These are phyloP conservation scores for Cladosporium phlei DNA, from an alignment of 2,329 filamentous ascomycete genomes.

Conservation along the genomic window DNA sequence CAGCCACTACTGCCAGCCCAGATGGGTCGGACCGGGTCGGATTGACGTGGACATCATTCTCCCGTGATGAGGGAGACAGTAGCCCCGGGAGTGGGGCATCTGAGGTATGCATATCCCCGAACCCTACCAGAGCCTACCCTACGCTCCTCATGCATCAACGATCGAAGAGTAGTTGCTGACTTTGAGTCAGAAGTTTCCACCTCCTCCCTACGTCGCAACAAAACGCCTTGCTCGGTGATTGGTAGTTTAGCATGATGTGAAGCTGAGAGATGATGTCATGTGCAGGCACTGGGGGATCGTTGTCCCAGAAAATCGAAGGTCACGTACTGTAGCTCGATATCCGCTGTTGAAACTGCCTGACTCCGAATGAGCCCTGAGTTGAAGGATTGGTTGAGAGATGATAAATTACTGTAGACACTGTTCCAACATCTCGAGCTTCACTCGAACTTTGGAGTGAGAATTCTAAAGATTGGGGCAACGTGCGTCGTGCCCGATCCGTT, in stretches of 20 bases:
- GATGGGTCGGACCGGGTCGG: background rate
- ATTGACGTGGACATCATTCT: background rate
- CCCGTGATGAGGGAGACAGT: background rate
- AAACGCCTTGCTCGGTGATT: background rate
- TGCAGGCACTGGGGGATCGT: too few relatives aligned
- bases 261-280: too few relatives aligned
- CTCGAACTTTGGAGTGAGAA: too few relatives aligned
- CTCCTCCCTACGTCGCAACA: background rate
- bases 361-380: too few relatives aligned
- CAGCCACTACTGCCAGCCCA: background rate
- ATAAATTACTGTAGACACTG: too few relatives aligned
- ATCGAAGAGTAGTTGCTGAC: background rate
- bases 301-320: too few relatives aligned
- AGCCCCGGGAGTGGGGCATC: background rate
- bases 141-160: background rate
- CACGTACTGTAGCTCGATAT: too few relatives aligned
- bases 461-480: too few relatives aligned
- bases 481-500: too few relatives aligned
- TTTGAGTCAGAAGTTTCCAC: background rate
- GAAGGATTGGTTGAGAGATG: too few relatives aligned
- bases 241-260: background rate
- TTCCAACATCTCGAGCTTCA: too few relatives aligned
- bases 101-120: background rate
- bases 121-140: background rate
- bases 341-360: too few relatives aligned